These are phyloP conservation scores for Aspergillus sp. DNA, from an alignment of 2,329 filamentous ascomycete genomes.

Conservation along the genomic window DNA sequence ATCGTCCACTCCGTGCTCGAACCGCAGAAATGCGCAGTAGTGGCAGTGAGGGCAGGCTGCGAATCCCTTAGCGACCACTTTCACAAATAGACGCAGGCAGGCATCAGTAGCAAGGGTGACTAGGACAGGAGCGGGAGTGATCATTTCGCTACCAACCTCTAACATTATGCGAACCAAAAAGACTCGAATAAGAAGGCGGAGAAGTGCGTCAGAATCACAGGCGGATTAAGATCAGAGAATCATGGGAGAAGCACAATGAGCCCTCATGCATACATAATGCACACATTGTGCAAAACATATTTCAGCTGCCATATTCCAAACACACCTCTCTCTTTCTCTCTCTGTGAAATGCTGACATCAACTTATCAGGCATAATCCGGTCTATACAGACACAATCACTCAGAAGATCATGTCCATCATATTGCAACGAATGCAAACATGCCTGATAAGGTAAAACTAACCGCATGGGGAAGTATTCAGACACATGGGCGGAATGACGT, in stretches of 20 bases:
- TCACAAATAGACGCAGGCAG: neutral
- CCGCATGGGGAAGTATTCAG: neutral
- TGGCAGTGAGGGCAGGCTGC: neutral
- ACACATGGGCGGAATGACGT: slow-evolving; percentile 18
- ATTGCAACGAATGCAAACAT: neutral
- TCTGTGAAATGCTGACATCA: no score
- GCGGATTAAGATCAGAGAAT: neutral
- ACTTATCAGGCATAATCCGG: no score
- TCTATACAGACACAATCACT: neutral
- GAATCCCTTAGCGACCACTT: neutral
- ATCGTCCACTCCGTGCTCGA: slow-evolving; percentile 15
- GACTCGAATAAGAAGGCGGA: neutral
- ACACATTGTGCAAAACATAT: no score
- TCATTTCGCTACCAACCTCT: neutral
- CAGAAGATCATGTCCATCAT: neutral
- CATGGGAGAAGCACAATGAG: no score
- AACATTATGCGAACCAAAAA: neutral
- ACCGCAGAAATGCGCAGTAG: neutral
- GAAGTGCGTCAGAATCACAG: neutral
- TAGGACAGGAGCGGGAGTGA: neutral
- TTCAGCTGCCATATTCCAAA: no score
- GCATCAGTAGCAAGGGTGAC: slow-evolving; percentile 1
- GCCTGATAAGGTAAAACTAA: neutral
- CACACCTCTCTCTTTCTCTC: no score
- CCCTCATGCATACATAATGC: no score